phyloP scores from a whole-genome alignment of 2,329 filamentous ascomycete species.

The Alternaria novae-zelandiae region DNA sequence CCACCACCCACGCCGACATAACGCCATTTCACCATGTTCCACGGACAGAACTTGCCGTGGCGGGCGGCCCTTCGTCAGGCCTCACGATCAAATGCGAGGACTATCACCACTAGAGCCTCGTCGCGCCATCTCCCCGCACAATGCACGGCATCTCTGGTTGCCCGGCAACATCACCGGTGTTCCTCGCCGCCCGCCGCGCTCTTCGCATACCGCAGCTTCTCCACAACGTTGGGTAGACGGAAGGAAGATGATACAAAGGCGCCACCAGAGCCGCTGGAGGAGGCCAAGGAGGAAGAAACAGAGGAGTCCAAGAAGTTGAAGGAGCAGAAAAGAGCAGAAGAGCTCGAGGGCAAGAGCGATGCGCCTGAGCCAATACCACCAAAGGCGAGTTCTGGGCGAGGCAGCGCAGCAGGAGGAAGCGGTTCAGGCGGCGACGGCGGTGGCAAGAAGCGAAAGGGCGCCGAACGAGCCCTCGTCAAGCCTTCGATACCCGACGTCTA shows the following conservation, averaged over 20 bases:
- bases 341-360: conserved; percentile 54
- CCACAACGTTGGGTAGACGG: conserved; percentile 54
- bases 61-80: conserved; percentile 64
- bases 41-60: conserved; percentile 70
- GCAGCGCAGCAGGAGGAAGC: conserved; percentile 63
- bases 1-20: conserved; percentile 10
- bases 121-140: conserved; percentile 38
- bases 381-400: conserved; percentile 63
- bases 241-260: conserved; percentile 63
- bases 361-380: conserved; percentile 58
- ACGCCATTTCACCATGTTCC: conserved; percentile 59
- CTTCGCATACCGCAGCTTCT: conserved; percentile 46
- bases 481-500: conserved; percentile 92
- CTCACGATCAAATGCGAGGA: conserved; percentile 49
- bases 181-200: conserved; percentile 40
- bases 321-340: conserved; percentile 52
- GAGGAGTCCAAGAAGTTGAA: conserved; percentile 52
- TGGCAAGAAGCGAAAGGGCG: conserved; percentile 74
- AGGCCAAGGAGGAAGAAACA: conserved; percentile 47
- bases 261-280: conserved; percentile 54
- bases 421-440: conserved; percentile 59
- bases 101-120: conserved; percentile 34
- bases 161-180: conserved; percentile 28
- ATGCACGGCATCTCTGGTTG: conserved; percentile 36
- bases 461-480: conserved; percentile 82